Conservation (phyloP, 2,329 filamentous ascomycete genomes). For the Cercospora sp. region DNA sequence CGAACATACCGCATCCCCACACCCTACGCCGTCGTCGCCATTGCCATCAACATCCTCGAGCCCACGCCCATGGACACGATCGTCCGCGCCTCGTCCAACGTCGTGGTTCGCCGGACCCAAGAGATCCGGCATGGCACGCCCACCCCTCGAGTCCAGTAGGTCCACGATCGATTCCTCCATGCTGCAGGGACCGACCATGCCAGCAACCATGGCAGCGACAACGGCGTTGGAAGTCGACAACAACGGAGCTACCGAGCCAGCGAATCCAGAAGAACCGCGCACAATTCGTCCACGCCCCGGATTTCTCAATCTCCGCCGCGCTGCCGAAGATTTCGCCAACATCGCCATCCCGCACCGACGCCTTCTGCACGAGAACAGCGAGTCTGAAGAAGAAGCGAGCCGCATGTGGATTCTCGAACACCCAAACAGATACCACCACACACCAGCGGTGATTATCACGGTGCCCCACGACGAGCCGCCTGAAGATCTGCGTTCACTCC, state of each 20-base stretch:
- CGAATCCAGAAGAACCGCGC: background rate
- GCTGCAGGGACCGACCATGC: background rate
- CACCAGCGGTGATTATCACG: slow-evolving; percentile 1
- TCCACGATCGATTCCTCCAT: background rate
- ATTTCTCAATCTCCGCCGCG: background rate
- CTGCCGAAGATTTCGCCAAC: background rate
- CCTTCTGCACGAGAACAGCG: background rate
- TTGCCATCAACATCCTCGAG: background rate
- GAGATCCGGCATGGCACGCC: background rate
- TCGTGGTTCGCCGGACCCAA: background rate
- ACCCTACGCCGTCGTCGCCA: background rate
- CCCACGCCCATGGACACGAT: background rate
- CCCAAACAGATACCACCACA: background rate
- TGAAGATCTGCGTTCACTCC: background rate
- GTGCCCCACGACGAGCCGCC: background rate
- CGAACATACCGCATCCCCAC: background rate
- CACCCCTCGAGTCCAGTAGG: background rate
- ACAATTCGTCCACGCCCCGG: background rate
- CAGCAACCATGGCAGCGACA: background rate
- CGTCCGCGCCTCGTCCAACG: background rate
- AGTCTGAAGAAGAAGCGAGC: background rate
- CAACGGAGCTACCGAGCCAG: background rate
- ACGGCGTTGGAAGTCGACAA: background rate
- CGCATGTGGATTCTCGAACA: background rate
- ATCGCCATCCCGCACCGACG: background rate